Evolutionary conservation across 176 grass and related monocot genomes (phyloP), one percentile per base, ranked within the genome.

Genomic region (Oropetium thomaeum): DNA sequence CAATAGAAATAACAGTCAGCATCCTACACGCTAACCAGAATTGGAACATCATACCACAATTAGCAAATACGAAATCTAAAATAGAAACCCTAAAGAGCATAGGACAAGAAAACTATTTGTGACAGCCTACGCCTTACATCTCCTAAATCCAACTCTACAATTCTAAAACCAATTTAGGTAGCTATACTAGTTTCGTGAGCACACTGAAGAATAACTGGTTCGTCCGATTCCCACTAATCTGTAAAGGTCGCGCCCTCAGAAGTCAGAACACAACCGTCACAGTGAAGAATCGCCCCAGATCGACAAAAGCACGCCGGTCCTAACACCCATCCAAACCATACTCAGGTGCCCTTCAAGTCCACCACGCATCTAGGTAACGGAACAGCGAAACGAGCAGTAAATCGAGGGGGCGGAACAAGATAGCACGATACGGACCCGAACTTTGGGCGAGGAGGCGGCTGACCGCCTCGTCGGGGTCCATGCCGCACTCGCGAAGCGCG

Each of bases 381-480:
- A 33, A 44, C 55, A 34, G 29, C 43, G 8, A 75, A 44, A 64
- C 20, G 40, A 28, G 43, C 30, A 42, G 43, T 22, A 42, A 83
- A 79, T 74, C 86, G 39, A 25, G 74, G 53, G 34, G 15, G 12
- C 5, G 63, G 54, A 47, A 29, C 7, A 23, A n/a, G 38, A 15
- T 1, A 27, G 59, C 66, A 27, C 10, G 44, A 5, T 39, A 34
- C 52, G 35, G 45, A 59, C 30, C 42, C 42, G 58, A 34, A 95
- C 96, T 92, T 92, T 99, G 96, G 55, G 96, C 79, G 75, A 99
- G 91, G 39, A 99, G 92, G 33, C 96, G 89, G 66, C 93, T 87
- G 79, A 96, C 89, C 58, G 96, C 79, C 73, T 93, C 89, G 86
- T 99, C 85, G 70, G 96, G 87, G 92, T 99, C 87, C 96, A 99